Base-by-base conservation (phyloP, 2,329 filamentous ascomycete genomes). In the Periconia macrospinosa region DNA sequence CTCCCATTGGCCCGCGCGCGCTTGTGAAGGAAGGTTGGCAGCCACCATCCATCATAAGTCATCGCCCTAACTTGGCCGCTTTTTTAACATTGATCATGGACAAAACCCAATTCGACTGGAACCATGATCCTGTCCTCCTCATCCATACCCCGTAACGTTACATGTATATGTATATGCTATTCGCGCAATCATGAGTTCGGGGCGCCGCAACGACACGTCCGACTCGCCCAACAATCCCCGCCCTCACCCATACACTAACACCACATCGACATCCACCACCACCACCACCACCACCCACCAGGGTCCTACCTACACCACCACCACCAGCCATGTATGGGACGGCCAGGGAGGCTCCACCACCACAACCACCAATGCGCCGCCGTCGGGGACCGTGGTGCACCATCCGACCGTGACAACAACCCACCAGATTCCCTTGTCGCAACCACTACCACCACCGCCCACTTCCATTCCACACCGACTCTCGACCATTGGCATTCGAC, bases 381-480 rank as follows among this genome's bases (percentile, higher is more conserved):
- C 63, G 20, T 62, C 66, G 13, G 64, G 61, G 1, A 71, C 68
- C 14, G 47, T 61, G 33, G 63, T 60, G 33, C 33, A 37, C 8
- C 59, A 63, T 47, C 69, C 69, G 19, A 68, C 69, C 7, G 53
- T 68, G 41, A 71, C 67, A 2, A 71, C 70, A 9, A 68, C 65
- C 10, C 56, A 59, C 13, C 61, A 56, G 14, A 40, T 45, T 3
- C 59, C 65, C 2, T 17, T 49, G 14, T 46, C 57, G 1, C 65
- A 59, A 49, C 17, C 49, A 14, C 56, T 58, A 49, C 17, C 49
- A 14, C 56, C 59, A 27, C 42, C 19, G 27, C 14, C 41, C 5
- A n/a, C 43, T 20, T 14, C 54, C 44, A 59, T 55, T 43, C 65
- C 60, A 47, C 60, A 51, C 17, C 23, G 23, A 27, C 58, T 60